A percentile compares a stretch with the other conserved stretches of the same genome.
phyloP scores from a whole-genome alignment of 2,329 filamentous ascomycete species.

The Alternaria infectoria region DNA sequence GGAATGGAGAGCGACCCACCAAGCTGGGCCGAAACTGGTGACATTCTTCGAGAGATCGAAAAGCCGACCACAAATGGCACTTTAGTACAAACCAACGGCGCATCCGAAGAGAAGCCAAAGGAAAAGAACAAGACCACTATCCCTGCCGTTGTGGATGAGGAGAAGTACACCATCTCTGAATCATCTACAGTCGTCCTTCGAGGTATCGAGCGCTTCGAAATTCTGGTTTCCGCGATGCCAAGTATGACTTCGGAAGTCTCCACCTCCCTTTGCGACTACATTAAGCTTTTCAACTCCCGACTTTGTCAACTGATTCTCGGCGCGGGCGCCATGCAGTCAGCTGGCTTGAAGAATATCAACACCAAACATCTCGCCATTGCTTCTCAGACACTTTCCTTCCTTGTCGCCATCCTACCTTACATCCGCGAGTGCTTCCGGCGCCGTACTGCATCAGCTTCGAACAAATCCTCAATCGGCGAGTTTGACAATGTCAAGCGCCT shows the following conservation, averaged over 20 bases:
- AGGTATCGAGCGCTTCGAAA: slow-evolving; percentile 82
- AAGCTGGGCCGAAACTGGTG: slow-evolving; percentile 68
- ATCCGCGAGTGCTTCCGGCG: slow-evolving; percentile 89
- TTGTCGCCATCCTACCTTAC: slow-evolving; percentile 85
- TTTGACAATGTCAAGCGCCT: slow-evolving; percentile 87
- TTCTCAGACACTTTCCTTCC: slow-evolving; percentile 85
- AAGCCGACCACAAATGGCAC: slow-evolving; percentile 34
- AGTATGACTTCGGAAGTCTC: slow-evolving; percentile 88
- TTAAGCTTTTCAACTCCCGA: slow-evolving; percentile 93
- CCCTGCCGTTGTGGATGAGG: slow-evolving; percentile 78
- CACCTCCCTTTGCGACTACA: slow-evolving; percentile 78
- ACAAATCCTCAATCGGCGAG: slow-evolving; percentile 67
- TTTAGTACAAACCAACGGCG: slow-evolving; percentile 37
- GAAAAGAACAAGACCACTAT: slow-evolving; percentile 54
- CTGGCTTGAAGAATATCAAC: slow-evolving; percentile 87
- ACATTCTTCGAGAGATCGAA: slow-evolving; percentile 32
- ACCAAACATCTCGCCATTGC: slow-evolving; percentile 94
- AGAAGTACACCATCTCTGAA: slow-evolving; percentile 83
- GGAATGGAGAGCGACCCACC: slow-evolving; percentile 73
- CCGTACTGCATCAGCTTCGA: slow-evolving; percentile 58
- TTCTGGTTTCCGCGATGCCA: slow-evolving; percentile 82
- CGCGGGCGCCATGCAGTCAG: slow-evolving; percentile 86
- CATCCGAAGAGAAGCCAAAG: slow-evolving; percentile 34
- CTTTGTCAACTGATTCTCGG: slow-evolving; percentile 96
- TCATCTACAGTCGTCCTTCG: slow-evolving; percentile 82